Conservation (phyloP, 2,329 filamentous ascomycete genomes). For the Xylariaceae sp. region DNA sequence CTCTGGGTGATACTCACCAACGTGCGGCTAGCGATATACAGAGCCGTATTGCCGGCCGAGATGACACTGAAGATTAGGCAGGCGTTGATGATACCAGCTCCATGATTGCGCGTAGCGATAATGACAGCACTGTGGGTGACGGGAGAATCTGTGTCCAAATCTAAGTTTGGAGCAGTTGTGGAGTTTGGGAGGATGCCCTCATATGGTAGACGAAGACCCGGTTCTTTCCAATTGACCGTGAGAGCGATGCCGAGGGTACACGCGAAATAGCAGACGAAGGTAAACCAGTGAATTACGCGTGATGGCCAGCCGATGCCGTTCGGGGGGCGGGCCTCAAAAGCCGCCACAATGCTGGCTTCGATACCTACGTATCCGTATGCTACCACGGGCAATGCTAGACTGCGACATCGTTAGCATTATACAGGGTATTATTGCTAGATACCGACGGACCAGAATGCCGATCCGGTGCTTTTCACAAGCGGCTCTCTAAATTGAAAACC, state of each 20-base stretch:
- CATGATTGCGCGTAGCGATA: too few relatives aligned
- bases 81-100: constrained; percentile 15
- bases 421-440: too few relatives aligned
- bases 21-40: constrained; percentile 23
- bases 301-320: constrained; percentile 15
- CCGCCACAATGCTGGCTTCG: constrained; percentile 22
- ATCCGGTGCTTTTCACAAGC: too few relatives aligned
- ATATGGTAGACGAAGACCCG: background rate
- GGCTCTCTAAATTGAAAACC: too few relatives aligned
- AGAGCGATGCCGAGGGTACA: constrained; percentile 13
- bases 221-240: constrained; percentile 13
- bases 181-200: background rate
- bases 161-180: too few relatives aligned
- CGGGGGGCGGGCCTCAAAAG: constrained; percentile 19
- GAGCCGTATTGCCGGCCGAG: constrained; percentile 17
- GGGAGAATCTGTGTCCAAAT: too few relatives aligned
- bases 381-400: constrained; percentile 18
- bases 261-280: constrained; percentile 10
- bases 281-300: constrained; percentile 14
- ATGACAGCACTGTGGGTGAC: too few relatives aligned
- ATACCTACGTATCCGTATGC: constrained; percentile 22
- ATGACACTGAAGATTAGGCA: constrained; percentile 18
- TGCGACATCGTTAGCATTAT: background rate
- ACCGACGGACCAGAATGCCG: too few relatives aligned
- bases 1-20: too few relatives aligned